These are phyloP conservation scores for Leccinum pellstonianum DNA, from an alignment of 768 basidiomycete species.

Conservation along the genomic window DNA sequence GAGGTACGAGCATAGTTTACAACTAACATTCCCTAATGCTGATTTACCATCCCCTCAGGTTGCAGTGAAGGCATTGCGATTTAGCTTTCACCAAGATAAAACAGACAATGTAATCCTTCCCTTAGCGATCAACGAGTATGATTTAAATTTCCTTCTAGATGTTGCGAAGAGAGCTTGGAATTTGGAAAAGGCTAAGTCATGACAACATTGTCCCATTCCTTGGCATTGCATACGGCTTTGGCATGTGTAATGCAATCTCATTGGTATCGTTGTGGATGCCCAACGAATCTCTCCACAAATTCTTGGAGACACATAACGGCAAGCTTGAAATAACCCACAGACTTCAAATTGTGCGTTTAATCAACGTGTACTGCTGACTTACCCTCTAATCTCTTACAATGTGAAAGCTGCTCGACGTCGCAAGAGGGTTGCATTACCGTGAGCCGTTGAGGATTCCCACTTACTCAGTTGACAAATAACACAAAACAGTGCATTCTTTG, in stretches of 20 bases:
- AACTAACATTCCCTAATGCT: not conserved
- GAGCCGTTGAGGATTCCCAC: not conserved
- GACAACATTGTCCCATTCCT: not conserved
- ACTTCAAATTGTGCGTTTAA: not conserved
- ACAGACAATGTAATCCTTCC: not conserved
- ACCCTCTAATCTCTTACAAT: not conserved
- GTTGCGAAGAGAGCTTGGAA: not conserved
- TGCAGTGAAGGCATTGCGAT: not conserved
- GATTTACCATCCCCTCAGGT: not conserved
- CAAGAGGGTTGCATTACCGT: not conserved
- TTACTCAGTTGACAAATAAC: not conserved
- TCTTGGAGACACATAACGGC: not conserved
- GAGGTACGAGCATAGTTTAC: not conserved
- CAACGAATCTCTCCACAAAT: not conserved
- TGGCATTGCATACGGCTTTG: not conserved
- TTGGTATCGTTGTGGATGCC: not conserved
- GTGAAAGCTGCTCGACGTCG: not conserved
- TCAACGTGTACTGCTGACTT: not conserved
- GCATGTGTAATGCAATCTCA: not conserved
- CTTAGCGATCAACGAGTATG: not conserved
- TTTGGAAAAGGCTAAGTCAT: not conserved
- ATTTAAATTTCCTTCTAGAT: not conserved
- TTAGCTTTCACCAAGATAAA: too few relatives aligned
- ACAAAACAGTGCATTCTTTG: not conserved
- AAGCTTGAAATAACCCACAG: not conserved